Conservation (phyloP, 1,284 basidiomycete genomes). For the Moesziomyces globuligerus region DNA sequence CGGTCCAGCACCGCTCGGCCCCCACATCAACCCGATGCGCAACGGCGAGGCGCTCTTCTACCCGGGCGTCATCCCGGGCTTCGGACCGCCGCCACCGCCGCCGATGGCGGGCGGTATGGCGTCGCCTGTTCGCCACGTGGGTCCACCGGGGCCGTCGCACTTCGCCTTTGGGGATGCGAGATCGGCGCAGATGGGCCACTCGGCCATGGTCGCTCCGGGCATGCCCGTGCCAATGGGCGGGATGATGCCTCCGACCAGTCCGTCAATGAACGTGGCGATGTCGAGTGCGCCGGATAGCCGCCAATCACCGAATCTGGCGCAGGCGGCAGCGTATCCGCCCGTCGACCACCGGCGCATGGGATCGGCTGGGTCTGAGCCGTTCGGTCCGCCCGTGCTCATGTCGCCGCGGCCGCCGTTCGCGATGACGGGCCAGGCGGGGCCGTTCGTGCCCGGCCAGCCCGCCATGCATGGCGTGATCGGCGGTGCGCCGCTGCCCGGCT, state of each 20-base stretch:
- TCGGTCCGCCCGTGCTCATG: constrained; percentile 25
- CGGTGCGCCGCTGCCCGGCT: constrained; percentile 20
- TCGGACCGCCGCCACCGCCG: constrained; percentile 18
- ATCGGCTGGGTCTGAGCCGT: constrained; percentile 21
- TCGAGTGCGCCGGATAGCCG: constrained; percentile 14
- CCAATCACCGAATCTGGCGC: constrained; percentile 26
- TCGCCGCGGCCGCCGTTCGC: constrained; percentile 31
- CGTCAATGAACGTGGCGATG: constrained; percentile 13
- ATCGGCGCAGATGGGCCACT: constrained; percentile 26
- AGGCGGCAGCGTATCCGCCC: constrained; percentile 23
- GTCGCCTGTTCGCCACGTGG: constrained; percentile 17
- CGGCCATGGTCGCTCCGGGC: constrained; percentile 42
- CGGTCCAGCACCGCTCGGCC: constrained; percentile 28
- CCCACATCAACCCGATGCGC: constrained; percentile 29
- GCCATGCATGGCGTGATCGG: constrained; percentile 30
- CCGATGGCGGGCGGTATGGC: constrained; percentile 24
- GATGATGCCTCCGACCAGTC: constrained; percentile 33
- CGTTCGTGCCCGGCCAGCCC: constrained; percentile 27
- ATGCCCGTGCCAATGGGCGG: constrained; percentile 30
- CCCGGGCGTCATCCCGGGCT: constrained; percentile 24
- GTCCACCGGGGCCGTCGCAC: constrained; percentile 28
- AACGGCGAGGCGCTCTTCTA: constrained; percentile 42
- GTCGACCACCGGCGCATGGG: constrained; percentile 29
- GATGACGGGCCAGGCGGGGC: constrained; percentile 28
- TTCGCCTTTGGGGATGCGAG: constrained; percentile 26